phyloP scores from a whole-genome alignment of 2,329 filamentous ascomycete genomes.

The Aspergillus caelatus region DNA sequence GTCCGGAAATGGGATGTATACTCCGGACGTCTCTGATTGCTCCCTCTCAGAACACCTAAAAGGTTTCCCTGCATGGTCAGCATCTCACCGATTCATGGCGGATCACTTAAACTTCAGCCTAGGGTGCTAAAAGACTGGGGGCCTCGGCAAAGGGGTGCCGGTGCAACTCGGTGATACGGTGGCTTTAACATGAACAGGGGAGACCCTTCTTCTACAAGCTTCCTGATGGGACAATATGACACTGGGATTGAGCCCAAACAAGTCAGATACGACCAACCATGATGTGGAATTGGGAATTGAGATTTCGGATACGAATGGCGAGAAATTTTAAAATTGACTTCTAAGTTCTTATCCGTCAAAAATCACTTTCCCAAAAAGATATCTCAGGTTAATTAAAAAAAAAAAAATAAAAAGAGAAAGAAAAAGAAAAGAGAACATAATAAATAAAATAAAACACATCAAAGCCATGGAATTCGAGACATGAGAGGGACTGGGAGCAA shows the following conservation, averaged over 20 bases:
- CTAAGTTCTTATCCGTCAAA: constrained; percentile 1
- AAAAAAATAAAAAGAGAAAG: not conserved
- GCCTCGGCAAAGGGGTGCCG: not conserved
- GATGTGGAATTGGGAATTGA: not conserved
- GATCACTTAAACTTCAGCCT: not conserved
- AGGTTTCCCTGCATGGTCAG: not conserved
- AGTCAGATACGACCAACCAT: not conserved
- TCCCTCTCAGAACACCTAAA: not conserved
- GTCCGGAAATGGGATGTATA: not conserved
- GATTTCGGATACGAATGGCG: not conserved
- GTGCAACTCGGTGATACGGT: constrained; percentile 8
- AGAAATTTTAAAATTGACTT: not conserved
- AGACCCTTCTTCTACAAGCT: not conserved
- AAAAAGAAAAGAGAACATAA: not conserved
- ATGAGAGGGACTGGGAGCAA: not conserved
- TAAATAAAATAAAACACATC: not conserved
- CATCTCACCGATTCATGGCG: not conserved
- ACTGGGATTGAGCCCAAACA: not conserved
- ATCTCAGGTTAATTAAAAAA: not conserved
- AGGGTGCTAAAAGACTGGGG: not conserved
- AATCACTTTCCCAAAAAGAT: not conserved
- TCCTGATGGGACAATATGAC: not conserved
- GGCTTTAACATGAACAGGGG: not conserved
- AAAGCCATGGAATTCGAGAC: not conserved
- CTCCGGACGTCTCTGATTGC: not conserved